These are phyloP conservation scores for Tricholoma saponaceum DNA, from an alignment of 768 basidiomycete species.

Conservation along the genomic window DNA sequence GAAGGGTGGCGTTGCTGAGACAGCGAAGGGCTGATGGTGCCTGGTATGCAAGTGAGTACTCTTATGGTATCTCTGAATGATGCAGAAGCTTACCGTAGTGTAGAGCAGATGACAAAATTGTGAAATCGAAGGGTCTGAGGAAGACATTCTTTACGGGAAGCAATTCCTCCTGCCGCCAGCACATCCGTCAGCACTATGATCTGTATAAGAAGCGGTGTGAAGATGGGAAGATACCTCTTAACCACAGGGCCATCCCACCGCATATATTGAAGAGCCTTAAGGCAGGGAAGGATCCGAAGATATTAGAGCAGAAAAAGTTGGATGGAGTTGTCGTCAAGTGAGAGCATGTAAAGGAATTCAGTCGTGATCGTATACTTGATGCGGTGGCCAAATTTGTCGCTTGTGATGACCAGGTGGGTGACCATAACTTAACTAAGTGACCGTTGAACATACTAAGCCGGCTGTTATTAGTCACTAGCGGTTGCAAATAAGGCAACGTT, in stretches of 20 bases:
- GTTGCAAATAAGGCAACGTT: background rate
- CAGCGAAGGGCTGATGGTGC: background rate
- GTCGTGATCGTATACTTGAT: slow-evolving; percentile 3
- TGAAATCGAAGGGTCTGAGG: background rate
- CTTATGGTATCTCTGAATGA: background rate
- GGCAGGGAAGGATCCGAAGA: background rate
- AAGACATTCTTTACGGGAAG: slow-evolving; percentile 4
- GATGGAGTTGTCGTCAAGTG: background rate
- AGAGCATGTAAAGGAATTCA: slow-evolving; percentile 6
- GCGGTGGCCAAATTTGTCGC: slow-evolving; percentile 8
- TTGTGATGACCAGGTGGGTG: slow-evolving; percentile 12
- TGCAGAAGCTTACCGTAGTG: background rate
- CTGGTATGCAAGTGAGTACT: background rate
- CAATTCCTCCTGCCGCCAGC: background rate
- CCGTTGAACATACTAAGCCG: background rate
- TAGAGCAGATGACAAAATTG: background rate
- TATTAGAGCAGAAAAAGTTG: background rate
- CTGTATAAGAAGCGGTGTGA: background rate
- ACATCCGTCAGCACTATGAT: background rate
- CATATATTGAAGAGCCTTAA: background rate
- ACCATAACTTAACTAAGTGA: background rate
- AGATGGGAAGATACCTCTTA: background rate
- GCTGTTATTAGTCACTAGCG: background rate
- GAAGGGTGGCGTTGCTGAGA: background rate
- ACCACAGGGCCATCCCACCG: background rate